These are phyloP conservation scores for Mallotus repandus DNA, from an alignment of 441 rosid genomes.

Conservation along the genomic window DNA sequence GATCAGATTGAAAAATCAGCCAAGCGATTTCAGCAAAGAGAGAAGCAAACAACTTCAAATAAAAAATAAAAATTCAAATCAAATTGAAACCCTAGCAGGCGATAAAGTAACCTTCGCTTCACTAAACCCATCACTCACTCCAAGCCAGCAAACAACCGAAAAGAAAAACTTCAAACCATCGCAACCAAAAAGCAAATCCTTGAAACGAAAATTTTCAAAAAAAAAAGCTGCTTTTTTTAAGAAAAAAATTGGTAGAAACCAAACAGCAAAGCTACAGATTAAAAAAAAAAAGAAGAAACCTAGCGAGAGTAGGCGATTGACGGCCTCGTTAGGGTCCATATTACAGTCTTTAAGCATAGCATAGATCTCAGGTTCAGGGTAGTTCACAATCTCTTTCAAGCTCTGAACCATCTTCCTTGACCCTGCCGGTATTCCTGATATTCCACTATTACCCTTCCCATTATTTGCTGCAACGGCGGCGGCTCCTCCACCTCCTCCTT, in stretches of 20 bases:
- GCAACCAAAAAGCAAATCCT: background rate
- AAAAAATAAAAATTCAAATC: slow-evolving; percentile 3
- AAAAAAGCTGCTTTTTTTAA: too few relatives aligned
- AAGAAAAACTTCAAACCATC: background rate
- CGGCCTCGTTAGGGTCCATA: slow-evolving; percentile 99
- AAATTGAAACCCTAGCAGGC: slow-evolving; percentile 4
- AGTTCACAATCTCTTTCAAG: slow-evolving; percentile 93
- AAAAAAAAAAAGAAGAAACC: slow-evolving; percentile 34
- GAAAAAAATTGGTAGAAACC: background rate
- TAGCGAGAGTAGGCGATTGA: slow-evolving; percentile 90
- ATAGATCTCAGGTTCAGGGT: slow-evolving; percentile 90
- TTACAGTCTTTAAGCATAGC: slow-evolving; percentile 90
- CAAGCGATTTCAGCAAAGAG: background rate
- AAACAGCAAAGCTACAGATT: background rate
- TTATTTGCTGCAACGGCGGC: slow-evolving; percentile 29
- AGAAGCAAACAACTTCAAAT: slow-evolving; percentile 5
- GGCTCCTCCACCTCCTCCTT: slow-evolving; percentile 58
- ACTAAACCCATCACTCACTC: background rate
- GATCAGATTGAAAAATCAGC: background rate
- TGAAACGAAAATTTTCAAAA: background rate
- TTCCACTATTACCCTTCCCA: slow-evolving; percentile 56
- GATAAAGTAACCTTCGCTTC: background rate
- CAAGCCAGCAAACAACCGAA: background rate
- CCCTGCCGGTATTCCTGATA: slow-evolving; percentile 67
- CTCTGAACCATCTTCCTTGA: slow-evolving; percentile 90